phyloP scores from a whole-genome alignment of 2,329 filamentous ascomycete species.

The Stemphylium beticola region DNA sequence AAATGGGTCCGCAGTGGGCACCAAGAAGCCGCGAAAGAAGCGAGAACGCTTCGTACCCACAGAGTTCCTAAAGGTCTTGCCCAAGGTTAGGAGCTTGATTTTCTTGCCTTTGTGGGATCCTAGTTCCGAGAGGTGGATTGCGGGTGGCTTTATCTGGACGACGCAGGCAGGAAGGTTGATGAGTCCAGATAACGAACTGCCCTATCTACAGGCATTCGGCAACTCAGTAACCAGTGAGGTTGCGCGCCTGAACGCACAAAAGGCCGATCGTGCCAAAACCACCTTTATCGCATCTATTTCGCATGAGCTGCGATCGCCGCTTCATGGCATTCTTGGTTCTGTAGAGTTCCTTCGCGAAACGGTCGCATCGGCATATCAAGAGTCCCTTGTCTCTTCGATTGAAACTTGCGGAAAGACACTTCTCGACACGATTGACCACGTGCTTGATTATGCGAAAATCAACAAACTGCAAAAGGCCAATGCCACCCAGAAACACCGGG shows the following conservation, averaged over 20 bases:
- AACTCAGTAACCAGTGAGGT: slow-evolving; percentile 45
- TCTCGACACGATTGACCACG: slow-evolving; percentile 50
- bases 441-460: slow-evolving; percentile 47
- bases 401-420: slow-evolving; percentile 48
- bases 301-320: slow-evolving; percentile 61
- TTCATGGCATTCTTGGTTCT: slow-evolving; percentile 65
- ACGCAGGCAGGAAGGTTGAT: slow-evolving; percentile 38
- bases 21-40: slow-evolving; percentile 26
- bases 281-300: slow-evolving; percentile 52
- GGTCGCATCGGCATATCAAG: slow-evolving; percentile 44
- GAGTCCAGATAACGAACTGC: slow-evolving; percentile 41
- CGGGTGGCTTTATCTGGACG: slow-evolving; percentile 44
- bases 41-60: slow-evolving; percentile 41
- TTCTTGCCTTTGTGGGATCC: slow-evolving; percentile 49
- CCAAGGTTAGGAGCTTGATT: slow-evolving; percentile 44
- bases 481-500: slow-evolving; percentile 22
- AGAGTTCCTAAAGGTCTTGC: slow-evolving; percentile 41
- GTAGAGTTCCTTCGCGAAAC: slow-evolving; percentile 43
- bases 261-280: slow-evolving; percentile 46
- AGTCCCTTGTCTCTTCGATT: slow-evolving; percentile 48
- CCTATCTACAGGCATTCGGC: slow-evolving; percentile 44
- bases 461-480: slow-evolving; percentile 40
- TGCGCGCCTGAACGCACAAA: slow-evolving; percentile 38
- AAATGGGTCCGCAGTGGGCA: slow-evolving; percentile 11
- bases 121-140: slow-evolving; percentile 40